Evolutionary conservation across 257 asterid species (phyloP).

Genomic region (Forsythia suspensa): DNA sequence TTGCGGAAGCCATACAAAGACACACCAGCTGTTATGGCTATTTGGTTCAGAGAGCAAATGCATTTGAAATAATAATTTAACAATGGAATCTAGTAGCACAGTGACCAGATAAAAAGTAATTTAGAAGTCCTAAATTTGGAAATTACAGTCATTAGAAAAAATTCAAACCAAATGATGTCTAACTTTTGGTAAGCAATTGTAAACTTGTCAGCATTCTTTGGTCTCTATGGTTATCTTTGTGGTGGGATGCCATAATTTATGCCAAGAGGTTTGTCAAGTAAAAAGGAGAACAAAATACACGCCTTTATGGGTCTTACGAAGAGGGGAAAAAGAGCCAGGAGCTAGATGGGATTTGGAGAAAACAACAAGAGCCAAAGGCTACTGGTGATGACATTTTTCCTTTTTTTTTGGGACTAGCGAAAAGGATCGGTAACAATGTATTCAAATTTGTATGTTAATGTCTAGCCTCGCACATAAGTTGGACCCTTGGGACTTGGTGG

Average conservation of each 20-base stretch:
- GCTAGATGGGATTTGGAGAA: not conserved
- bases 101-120: too few species aligned
- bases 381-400: too few species aligned
- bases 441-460: not conserved
- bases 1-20: not conserved
- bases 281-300: too few species aligned
- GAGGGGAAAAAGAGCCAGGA: too few species aligned
- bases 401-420: not conserved
- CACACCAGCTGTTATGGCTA: not conserved
- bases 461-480: not conserved
- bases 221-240: not conserved
- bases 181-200: not conserved
- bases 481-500: not conserved
- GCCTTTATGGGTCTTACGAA: too few species aligned
- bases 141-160: not conserved
- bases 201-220: not conserved
- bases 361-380: not conserved
- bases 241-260: not conserved
- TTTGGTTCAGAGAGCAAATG: not conserved
- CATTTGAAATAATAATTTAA: not conserved
- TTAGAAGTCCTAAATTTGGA: too few species aligned
- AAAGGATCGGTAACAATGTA: not conserved
- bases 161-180: not conserved
- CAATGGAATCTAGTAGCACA: not conserved
- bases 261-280: not conserved